Base-by-base conservation (phyloP, 2,329 filamentous ascomycete genomes). In the Fusarium lateritium region DNA sequence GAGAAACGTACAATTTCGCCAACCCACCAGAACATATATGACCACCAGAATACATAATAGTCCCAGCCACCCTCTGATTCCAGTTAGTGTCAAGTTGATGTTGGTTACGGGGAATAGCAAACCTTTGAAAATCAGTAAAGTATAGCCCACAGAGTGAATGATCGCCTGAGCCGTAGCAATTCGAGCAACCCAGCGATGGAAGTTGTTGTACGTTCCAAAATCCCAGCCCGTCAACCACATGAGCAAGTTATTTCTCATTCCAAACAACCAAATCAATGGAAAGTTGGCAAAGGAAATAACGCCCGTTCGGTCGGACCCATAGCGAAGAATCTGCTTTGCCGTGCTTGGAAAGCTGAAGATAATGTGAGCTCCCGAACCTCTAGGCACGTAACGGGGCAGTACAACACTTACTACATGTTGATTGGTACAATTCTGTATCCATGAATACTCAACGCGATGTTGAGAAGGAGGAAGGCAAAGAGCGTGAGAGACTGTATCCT, bases 221-320 rank as follows among this genome's bases (percentile, higher is more conserved):
- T 87, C 88, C 89, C 90, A 92, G 0, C 90, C 90, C 0, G 91
- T 92, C 1, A 89, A 74, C 88, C 88, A 91, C 56, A 91, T 80
- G 17, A 92, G 82, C 0, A 89, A 72, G 52, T 92, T 91, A 65
- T 92, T 93, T 11, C 91, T 82, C 73, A 88, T 87, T 1, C 86
- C 87, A 67, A 92, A 92, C 0, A 92, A 76, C 89, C 89, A 92
- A 0, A 92, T 79, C 4, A 91, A 72, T 0, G 89, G 88, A 8
- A 92, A 83, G 65, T 91, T 91, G 6, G 86, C 87, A 68, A 89
- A 87, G 0, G 88, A 86, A 24, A 92, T 82, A 33, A 90, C 85
- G 0, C 90, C 89, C 0, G 89, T 89, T 11, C 90, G 84, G 63
- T 91, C 89, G 1, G 88, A 86, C 0, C 88, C 80, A 56, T 89